Percentiles rank a stretch among this genome's conserved stretches.
Evolutionary conservation across 192 early-diverging fungal genomes (phyloP).

Genomic region (Haplosporangium gracile): DNA sequence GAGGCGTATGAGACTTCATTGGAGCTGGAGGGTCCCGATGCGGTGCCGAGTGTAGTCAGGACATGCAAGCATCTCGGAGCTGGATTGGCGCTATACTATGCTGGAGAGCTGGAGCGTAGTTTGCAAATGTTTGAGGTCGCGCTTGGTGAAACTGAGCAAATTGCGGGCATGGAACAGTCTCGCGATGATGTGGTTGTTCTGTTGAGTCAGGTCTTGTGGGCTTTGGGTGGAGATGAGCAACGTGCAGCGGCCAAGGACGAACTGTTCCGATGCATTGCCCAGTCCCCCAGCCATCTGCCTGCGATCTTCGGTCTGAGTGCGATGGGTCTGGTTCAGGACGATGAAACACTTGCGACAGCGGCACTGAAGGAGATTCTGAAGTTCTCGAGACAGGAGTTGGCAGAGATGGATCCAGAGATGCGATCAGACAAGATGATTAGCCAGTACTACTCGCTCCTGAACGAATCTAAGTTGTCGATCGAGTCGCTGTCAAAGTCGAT

Average conservation of each 20-base stretch:
- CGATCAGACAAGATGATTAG: constrained; percentile 41
- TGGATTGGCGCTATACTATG: constrained; percentile 85
- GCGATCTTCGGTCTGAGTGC: constrained; percentile 78
- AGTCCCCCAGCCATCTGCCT: constrained; percentile 67
- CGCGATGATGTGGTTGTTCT: constrained; percentile 78
- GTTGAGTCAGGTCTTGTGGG: constrained; percentile 91
- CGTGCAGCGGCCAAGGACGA: constrained; percentile 83
- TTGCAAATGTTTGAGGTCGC: constrained; percentile 82
- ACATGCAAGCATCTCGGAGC: constrained; percentile 69
- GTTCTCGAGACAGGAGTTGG: constrained; percentile 58
- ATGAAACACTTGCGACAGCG: constrained; percentile 71
- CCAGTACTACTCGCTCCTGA: constrained; percentile 40
- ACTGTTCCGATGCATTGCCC: constrained; percentile 74
- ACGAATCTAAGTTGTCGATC: constrained; percentile 53
- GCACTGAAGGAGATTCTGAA: constrained; percentile 77
- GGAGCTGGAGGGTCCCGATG: constrained; percentile 29
- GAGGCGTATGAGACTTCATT: constrained; percentile 63
- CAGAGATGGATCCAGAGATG: constrained; percentile 50
- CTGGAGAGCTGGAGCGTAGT: constrained; percentile 72
- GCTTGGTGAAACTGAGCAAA: constrained; percentile 63
- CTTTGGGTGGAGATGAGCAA: constrained; percentile 85
- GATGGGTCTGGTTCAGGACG: constrained; percentile 74
- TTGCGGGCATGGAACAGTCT: constrained; percentile 56
- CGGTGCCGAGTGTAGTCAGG: constrained; percentile 17
- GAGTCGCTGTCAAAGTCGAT: constrained; percentile 57